Evolutionary conservation across 352 stramenopile species (phyloP), one percentile per base, ranked within the genome.

Genomic region (Achlya hypogyna): DNA sequence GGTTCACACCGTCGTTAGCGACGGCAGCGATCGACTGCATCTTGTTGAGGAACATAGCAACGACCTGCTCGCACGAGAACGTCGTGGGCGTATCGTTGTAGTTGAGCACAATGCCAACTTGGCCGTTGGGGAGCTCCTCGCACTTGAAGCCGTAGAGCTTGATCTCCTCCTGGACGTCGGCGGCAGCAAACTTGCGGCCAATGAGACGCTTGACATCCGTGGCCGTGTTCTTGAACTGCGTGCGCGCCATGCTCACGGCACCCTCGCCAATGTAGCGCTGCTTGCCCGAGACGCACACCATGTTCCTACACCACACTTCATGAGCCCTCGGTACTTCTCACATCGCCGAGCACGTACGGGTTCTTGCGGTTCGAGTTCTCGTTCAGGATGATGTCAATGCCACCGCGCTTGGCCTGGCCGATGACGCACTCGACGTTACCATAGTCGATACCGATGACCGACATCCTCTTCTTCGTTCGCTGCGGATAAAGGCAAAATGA

Each of bases 331-430:
- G 8, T 25, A n/a, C 20, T 51, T 38, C 23, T 35, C 27, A 43
- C n/a, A 42, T n/a, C 66, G n/a, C 31, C 18, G 51, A 2, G 27
- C 0, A 78, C 81, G 54, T 81, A 91, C 81, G 96, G 94, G 78
- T 98, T 99, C 75, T 98, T 96, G 75, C 97, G 86, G 78, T 99
- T 98, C 53, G 93, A 98, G 77, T 97, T 98, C 73, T 98, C 97
- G 87, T 99, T 99, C 34, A 99, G 82, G 84, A 99, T 97, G 54
- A 99, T 98, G 81, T 98, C 96, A 63, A 99, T 97, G 72, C 96
- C 97, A 73, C 96, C 96, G 71, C 96, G 87, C 71, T 97, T 97
- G 62, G 95, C 96, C 72, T 98, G 91, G 53, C 91, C 95, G 65
- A 99, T 98, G 42, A 98, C 87, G 76, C 91, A 96, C 75, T 98